These are phyloP conservation scores for Metschnikowia cerradonensis DNA, from an alignment of 805 yeast genomes.

Conservation along the genomic window DNA sequence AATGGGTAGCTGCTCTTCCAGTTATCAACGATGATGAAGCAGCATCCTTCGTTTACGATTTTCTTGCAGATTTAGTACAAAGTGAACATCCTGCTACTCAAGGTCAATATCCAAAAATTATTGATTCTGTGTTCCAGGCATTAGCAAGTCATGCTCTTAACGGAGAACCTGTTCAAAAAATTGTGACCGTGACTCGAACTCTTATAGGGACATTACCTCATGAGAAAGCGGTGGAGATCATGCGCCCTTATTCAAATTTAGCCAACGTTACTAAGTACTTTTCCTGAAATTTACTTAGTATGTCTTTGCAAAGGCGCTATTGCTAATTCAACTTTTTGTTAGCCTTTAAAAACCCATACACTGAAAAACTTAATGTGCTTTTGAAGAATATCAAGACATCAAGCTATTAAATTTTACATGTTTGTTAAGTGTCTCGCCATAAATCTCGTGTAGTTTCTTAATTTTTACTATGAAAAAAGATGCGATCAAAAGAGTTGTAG, in stretches of 20 bases:
- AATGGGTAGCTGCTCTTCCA: slow-evolving; percentile 83
- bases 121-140: slow-evolving; percentile 72
- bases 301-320: neutral
- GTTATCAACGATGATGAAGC: slow-evolving; percentile 81
- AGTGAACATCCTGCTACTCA: slow-evolving; percentile 56
- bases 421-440: neutral
- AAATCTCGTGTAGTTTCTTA: neutral
- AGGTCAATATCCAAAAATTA: slow-evolving; percentile 54
- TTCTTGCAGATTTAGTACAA: slow-evolving; percentile 67
- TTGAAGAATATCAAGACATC: neutral
- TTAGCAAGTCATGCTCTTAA: slow-evolving; percentile 59
- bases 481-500: neutral
- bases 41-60: slow-evolving; percentile 78
- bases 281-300: slow-evolving; percentile 15
- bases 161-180: slow-evolving; percentile 68
- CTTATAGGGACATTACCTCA: slow-evolving; percentile 65
- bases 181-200: slow-evolving; percentile 58
- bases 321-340: no score
- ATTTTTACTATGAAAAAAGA: neutral
- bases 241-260: slow-evolving; percentile 60
- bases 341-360: neutral
- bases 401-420: neutral
- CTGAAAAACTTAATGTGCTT: neutral
- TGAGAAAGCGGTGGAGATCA: slow-evolving; percentile 58
- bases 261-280: slow-evolving; percentile 61